These are phyloP conservation scores for Fagus crenata DNA, from an alignment of 306 rosid genomes.

Conservation along the genomic window DNA sequence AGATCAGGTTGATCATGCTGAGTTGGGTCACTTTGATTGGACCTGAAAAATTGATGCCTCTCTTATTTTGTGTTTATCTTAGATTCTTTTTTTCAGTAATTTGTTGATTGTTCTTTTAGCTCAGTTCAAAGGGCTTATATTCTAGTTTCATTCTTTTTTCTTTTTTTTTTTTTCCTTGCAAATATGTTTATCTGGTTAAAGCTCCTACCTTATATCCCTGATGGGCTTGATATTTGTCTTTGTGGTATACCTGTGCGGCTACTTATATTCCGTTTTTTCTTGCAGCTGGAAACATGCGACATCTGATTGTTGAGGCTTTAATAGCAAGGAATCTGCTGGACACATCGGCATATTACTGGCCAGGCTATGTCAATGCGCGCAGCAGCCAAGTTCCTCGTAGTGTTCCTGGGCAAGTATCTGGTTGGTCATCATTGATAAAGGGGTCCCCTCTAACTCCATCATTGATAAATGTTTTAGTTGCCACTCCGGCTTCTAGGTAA, in stretches of 20 bases:
- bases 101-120: constrained; percentile 21
- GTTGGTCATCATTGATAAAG: constrained; percentile 85
- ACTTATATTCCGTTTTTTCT: constrained; percentile 30
- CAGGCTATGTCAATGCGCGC: constrained; percentile 73
- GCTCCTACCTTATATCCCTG: constrained; percentile 13
- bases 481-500: constrained; percentile 95
- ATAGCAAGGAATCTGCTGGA: constrained; percentile 79
- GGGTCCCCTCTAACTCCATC: constrained; percentile 71
- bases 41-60: background rate
- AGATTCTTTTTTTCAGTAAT: background rate
- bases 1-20: background rate
- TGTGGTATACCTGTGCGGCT: constrained; percentile 16
- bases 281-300: constrained; percentile 87
- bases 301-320: constrained; percentile 91
- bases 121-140: background rate
- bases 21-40: background rate
- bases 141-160: constrained; percentile 19
- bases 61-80: too few relatives aligned
- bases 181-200: constrained; percentile 12
- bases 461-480: constrained; percentile 62
- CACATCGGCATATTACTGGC: constrained; percentile 86
- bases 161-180: constrained; percentile 15
- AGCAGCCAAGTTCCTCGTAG: constrained; percentile 60
- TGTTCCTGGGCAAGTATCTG: constrained; percentile 53
- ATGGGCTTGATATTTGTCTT: constrained; percentile 3